phyloP scores from a whole-genome alignment of 495 filamentous ascomycete genomes.

The Penicillium dipodomyicola region DNA sequence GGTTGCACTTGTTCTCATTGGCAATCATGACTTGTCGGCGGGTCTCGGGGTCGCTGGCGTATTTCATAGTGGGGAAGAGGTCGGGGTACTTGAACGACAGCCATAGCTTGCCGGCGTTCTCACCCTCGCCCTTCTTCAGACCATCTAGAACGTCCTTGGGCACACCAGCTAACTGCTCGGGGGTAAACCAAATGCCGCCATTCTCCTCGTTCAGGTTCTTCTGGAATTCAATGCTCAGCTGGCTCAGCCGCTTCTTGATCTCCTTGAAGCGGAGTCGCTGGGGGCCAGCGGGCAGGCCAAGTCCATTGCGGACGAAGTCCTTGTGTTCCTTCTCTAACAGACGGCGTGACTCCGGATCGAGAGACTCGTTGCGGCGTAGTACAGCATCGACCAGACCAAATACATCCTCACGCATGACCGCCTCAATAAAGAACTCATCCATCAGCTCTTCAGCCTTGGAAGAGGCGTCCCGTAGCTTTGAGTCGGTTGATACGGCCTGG shows the following conservation, averaged over 20 bases:
- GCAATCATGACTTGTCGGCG: slow-evolving; percentile 56
- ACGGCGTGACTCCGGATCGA: slow-evolving; percentile 62
- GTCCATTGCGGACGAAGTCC: slow-evolving; percentile 60
- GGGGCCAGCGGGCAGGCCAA: slow-evolving; percentile 59
- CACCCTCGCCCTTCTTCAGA: slow-evolving; percentile 69
- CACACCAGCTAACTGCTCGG: slow-evolving; percentile 59
- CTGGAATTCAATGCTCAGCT: slow-evolving; percentile 64
- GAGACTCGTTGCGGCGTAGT: slow-evolving; percentile 54
- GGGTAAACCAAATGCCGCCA: slow-evolving; percentile 64
- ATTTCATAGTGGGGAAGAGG: slow-evolving; percentile 64
- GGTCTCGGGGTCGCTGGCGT: slow-evolving; percentile 56
- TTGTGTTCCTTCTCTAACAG: slow-evolving; percentile 69
- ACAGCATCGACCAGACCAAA: slow-evolving; percentile 62
- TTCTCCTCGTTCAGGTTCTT: slow-evolving; percentile 70
- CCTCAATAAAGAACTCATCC: slow-evolving; percentile 65
- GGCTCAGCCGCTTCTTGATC: slow-evolving; percentile 67
- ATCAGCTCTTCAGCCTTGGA: slow-evolving; percentile 66
- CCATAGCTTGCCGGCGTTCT: slow-evolving; percentile 62
- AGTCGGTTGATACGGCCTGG: slow-evolving; percentile 71
- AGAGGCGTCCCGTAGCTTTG: slow-evolving; percentile 67
- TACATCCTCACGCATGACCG: slow-evolving; percentile 66
- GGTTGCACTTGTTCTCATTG: slow-evolving; percentile 80
- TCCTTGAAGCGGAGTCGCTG: slow-evolving; percentile 66
- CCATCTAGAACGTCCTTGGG: slow-evolving; percentile 60
- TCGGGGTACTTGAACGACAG: slow-evolving; percentile 72